A percentile compares a stretch with the other conserved stretches of the same genome.
Evolutionary conservation across 2,329 filamentous ascomycete species (phyloP).

Genomic region (Paecilomyces sp.): DNA sequence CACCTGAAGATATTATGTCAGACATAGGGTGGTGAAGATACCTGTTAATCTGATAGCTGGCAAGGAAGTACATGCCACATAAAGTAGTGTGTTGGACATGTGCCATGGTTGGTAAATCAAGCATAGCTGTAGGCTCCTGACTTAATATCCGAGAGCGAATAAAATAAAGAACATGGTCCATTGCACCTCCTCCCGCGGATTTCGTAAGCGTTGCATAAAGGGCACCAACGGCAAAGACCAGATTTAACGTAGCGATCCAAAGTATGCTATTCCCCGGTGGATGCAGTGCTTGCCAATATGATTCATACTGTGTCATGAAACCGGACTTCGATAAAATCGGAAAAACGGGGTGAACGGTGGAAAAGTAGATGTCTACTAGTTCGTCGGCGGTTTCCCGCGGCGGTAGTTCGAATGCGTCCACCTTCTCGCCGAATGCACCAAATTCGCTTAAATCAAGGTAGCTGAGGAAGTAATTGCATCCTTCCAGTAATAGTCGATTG

Average conservation of each 20-base stretch:
- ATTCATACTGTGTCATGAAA: conserved; percentile 24
- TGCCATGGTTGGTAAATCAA: conserved; percentile 25
- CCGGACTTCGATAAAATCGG: conserved; percentile 28
- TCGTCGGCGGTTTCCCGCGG: conserved; percentile 20
- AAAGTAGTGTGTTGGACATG: conserved; percentile 31
- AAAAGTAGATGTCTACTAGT: conserved; percentile 28
- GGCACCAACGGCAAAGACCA: conserved; percentile 35
- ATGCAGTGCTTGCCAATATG: conserved; percentile 14
- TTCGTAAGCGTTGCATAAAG: conserved; percentile 24
- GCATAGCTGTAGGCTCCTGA: conserved; percentile 16
- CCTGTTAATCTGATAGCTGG: conserved; percentile 33
- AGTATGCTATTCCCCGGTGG: conserved; percentile 11
- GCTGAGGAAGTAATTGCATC: conserved; percentile 29
- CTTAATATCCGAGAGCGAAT: conserved; percentile 25
- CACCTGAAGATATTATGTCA: background rate
- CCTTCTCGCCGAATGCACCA: conserved; percentile 15
- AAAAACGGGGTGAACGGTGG: conserved; percentile 30
- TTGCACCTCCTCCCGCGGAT: conserved; percentile 12
- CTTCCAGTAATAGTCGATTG: conserved; percentile 11
- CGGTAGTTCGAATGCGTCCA: conserved; percentile 27
- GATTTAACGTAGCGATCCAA: conserved; percentile 32
- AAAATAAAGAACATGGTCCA: conserved; percentile 30
- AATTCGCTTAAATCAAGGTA: conserved; percentile 13
- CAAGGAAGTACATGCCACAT: conserved; percentile 31
- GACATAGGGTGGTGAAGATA: conserved; percentile 13